Evolutionary conservation across 768 basidiomycete genomes (phyloP), one percentile per base, ranked within the genome.

Genomic region (Mrakia hoshinonis): DNA sequence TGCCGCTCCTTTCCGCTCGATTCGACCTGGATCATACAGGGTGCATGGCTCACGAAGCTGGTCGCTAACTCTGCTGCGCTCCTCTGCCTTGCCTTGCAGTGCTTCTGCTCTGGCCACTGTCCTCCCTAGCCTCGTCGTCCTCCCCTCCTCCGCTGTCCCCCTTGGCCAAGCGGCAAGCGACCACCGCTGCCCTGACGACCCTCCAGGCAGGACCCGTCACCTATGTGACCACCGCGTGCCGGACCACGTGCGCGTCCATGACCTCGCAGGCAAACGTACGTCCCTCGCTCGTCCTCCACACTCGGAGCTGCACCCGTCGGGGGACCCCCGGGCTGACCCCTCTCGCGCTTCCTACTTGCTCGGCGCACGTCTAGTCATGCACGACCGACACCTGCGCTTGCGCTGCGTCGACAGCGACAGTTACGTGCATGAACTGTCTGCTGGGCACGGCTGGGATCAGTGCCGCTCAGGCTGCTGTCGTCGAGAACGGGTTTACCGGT

Each of bases 391-490:
- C 12, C n/a, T 70, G 69, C 36, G 47, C 69, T 1, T 70, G 69
- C 26, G 69, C 69, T n/a, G 69, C 69, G 9, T 64, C 61, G 2
- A 34, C 61, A 18, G 48, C 49, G 60, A 70, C 69, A 5, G 62
- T 64, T 1, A 70, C 69, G 0, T 70, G 69, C 62, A 70, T 70
- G 69, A 70, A 70, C 48, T 70, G 69, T 39, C 22, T 63, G 48
- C 36, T 70, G 47, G 58, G 34, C 4, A 61, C 58, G 0, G 54
- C 12, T 47, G 52, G 26, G 39, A 47, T 52, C 20, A 46, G 46
- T 5, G 38, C 69, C 7, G 61, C 61, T 34, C 61, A 64, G 43
- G 62, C 58, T 26, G 24, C 61, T 10, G 18, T 48, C 34, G 61
- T 70, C 12, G 1, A 60, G 34, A 47, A 46, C 15, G 69, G 69